phyloP scores from a whole-genome alignment of 345 rosid species.

The Eucalyptus virginea region DNA sequence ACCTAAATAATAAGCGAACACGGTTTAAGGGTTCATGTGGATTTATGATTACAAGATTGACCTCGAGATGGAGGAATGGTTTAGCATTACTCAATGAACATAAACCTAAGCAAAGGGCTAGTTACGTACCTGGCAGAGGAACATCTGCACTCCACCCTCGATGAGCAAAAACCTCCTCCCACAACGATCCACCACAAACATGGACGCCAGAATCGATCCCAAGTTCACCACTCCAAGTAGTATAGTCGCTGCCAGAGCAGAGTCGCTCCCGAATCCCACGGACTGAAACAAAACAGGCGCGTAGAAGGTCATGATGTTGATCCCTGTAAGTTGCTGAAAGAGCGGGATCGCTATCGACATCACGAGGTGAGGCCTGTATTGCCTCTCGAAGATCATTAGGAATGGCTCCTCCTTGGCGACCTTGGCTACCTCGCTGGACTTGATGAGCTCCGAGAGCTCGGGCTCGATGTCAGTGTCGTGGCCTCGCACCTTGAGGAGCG shows the following conservation, averaged over 20 bases:
- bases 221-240: slow-evolving; percentile 53
- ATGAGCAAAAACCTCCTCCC: slow-evolving; percentile 59
- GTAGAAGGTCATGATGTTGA: slow-evolving; percentile 56
- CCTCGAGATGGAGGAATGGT: neutral
- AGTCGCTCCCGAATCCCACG: slow-evolving; percentile 53
- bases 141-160: slow-evolving; percentile 49
- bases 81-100: no score
- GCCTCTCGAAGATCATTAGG: slow-evolving; percentile 34
- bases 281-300: slow-evolving; percentile 69
- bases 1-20: neutral
- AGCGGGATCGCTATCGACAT: slow-evolving; percentile 52
- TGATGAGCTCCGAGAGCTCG: slow-evolving; percentile 42
- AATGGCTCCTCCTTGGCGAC: slow-evolving; percentile 37
- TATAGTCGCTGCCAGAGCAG: slow-evolving; percentile 44
- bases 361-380: slow-evolving; percentile 50
- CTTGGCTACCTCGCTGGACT: slow-evolving; percentile 33
- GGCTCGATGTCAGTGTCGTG: slow-evolving; percentile 25
- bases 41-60: neutral
- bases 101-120: neutral
- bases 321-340: slow-evolving; percentile 66
- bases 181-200: slow-evolving; percentile 37
- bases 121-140: slow-evolving; percentile 39
- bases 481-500: slow-evolving; percentile 38
- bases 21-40: neutral
- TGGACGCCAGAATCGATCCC: slow-evolving; percentile 30